Conservation (phyloP, 176 grass and related monocot species). For the Zea mays region DNA sequence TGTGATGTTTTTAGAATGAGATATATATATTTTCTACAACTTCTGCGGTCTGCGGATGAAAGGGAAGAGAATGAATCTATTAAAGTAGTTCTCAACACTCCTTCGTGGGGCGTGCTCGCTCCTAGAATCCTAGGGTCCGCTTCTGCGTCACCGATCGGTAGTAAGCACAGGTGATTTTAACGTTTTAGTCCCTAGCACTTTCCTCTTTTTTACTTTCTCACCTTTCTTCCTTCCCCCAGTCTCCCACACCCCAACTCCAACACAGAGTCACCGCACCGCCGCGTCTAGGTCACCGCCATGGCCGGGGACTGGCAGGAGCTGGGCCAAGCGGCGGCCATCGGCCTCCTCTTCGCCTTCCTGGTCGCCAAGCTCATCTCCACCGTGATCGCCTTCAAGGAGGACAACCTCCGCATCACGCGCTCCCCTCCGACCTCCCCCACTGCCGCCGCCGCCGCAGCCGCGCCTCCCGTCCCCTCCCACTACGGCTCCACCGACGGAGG, state of each 20-base stretch:
- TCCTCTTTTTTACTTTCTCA: not conserved
- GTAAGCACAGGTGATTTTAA: not conserved
- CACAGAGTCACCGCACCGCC: not conserved
- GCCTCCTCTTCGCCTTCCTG: constrained; percentile 82
- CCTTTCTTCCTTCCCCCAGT: too few species aligned
- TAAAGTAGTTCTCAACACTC: too few species aligned
- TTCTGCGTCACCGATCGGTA: not conserved
- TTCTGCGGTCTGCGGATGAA: too few species aligned
- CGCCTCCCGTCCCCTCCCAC: not conserved
- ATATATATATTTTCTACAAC: too few species aligned
- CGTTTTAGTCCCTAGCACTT: not conserved
- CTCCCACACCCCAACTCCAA: not conserved
- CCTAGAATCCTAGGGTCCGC: not conserved
- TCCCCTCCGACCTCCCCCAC: constrained; percentile 27
- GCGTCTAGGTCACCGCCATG: constrained; percentile 54
- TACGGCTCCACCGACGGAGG: not conserved
- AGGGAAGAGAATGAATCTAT: too few species aligned
- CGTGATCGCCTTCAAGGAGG: constrained; percentile 80
- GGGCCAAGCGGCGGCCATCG: constrained; percentile 60
- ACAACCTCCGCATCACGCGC: constrained; percentile 71
- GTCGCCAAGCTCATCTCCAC: constrained; percentile 91
- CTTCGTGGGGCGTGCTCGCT: too few species aligned
- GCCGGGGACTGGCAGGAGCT: constrained; percentile 88
- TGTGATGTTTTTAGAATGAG: too few species aligned
- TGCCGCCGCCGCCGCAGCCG: not conserved